Evolutionary conservation across 441 rosid genomes (phyloP), one percentile per base, ranked within the genome.

Genomic region (Sinapis alba): DNA sequence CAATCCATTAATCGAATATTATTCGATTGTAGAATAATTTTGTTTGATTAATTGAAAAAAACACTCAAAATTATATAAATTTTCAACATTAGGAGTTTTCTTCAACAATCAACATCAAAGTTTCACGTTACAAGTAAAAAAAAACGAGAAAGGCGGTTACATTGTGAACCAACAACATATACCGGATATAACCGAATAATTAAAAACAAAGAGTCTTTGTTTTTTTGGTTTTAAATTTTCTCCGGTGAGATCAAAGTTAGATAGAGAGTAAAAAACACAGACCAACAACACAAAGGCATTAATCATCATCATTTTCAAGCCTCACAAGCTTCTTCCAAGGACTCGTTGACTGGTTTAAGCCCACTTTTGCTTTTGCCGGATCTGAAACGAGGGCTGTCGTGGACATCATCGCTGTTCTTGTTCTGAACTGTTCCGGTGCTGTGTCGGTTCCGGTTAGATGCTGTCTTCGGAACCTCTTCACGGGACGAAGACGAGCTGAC

Each of bases 401-500:
- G 85, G 15, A 65, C 78, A 85, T 84, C 65, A 64, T 58, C 53
- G 20, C 27, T 54, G 76, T 58, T 63, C 81, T 79, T 91, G 58
- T 64, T 82, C 74, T 59, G 73, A 50, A 69, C 75, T 57, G 78
- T 73, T 73, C 90, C 90, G 0, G 86, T 56, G 84, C 96, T 94
- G 81, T 88, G 88, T 58, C 97, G 84, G 75, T 83, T 83, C 65
- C 72, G 72, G 65, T 84, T 84, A 69, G 82, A 75, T 69, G 80
- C 88, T 73, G 71, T 80, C 77, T 81, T 88, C 36, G 67, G 83
- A 66, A 71, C 83, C 71, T 84, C 96, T 36, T 83, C 86, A 68
- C 71, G 83, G 21, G 86, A 79, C n/a, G 50, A 45, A 0, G 87
- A 71, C 56, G 91, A 36, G 72, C 63, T 84, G 71, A 81, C 57